Evolutionary conservation across 2,329 filamentous ascomycete genomes (phyloP).

Genomic region (Neonectria coccinea): DNA sequence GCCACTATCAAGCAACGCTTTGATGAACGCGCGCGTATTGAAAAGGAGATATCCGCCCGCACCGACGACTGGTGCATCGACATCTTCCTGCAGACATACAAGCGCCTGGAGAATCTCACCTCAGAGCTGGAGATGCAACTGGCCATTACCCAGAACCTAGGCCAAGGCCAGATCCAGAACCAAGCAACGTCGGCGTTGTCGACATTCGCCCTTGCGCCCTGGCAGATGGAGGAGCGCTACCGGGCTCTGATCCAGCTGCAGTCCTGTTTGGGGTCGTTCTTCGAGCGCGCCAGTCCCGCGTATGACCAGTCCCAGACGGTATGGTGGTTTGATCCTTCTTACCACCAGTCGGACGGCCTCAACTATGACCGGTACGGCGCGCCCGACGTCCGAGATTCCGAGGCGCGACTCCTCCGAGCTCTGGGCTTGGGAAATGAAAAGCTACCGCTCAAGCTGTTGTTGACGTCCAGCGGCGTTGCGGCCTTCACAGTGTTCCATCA

Average conservation of each 20-base stretch:
- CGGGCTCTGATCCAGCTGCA: conserved; percentile 28
- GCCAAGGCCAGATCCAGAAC: background rate
- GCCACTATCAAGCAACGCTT: conserved; percentile 27
- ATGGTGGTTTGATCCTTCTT: conserved; percentile 31
- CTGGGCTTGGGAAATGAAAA: conserved; percentile 20
- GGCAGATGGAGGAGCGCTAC: conserved; percentile 31
- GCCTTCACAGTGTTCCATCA: conserved; percentile 28
- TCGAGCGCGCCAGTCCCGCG: conserved; percentile 28
- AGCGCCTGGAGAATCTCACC: conserved; percentile 22
- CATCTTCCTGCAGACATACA: conserved; percentile 23
- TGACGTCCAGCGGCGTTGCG: conserved; percentile 26
- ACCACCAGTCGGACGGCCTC: conserved; percentile 27
- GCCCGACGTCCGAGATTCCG: conserved; percentile 19
- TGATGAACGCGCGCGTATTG: conserved; percentile 27
- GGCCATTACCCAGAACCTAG: conserved; percentile 22
- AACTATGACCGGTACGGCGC: conserved; percentile 30
- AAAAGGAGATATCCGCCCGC: conserved; percentile 28
- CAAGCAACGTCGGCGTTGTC: conserved; percentile 18
- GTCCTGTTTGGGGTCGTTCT: conserved; percentile 27
- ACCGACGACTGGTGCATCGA: conserved; percentile 26
- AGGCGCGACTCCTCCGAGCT: conserved; percentile 21
- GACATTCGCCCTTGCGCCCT: conserved; percentile 20
- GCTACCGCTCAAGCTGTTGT: conserved; percentile 22
- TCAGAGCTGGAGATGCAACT: conserved; percentile 30
- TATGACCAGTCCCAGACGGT: conserved; percentile 30